phyloP scores from a whole-genome alignment of 805 yeast species.

The Lachancea nothofagi region DNA sequence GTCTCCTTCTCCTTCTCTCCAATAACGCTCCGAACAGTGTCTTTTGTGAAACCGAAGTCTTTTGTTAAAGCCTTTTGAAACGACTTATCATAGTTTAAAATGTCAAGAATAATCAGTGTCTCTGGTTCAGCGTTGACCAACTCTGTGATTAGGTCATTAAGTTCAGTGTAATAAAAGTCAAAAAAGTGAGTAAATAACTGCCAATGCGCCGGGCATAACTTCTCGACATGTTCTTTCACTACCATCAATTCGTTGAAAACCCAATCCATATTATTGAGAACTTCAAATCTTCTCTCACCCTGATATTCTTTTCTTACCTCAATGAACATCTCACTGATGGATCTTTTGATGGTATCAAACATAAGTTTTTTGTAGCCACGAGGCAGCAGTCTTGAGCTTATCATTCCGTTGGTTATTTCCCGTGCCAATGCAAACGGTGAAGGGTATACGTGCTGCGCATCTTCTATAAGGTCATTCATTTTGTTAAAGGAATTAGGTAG shows the following conservation, averaged over 20 bases:
- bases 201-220: slow-evolving; percentile 72
- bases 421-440: slow-evolving; percentile 31
- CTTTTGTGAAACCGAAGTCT: slow-evolving; percentile 46
- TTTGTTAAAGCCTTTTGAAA: slow-evolving; percentile 50
- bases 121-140: slow-evolving; percentile 71
- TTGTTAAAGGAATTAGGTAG: slow-evolving; percentile 21
- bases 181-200: slow-evolving; percentile 56
- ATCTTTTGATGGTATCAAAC: slow-evolving; percentile 49
- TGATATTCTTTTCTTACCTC: slow-evolving; percentile 49
- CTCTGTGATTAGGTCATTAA: slow-evolving; percentile 58
- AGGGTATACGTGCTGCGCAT: slow-evolving; percentile 23
- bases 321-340: slow-evolving; percentile 61
- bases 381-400: slow-evolving; percentile 39
- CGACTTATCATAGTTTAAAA: slow-evolving; percentile 72
- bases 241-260: slow-evolving; percentile 71
- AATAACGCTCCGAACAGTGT: slow-evolving; percentile 47
- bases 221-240: slow-evolving; percentile 52
- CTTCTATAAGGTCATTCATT: slow-evolving; percentile 16
- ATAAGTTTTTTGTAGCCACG: slow-evolving; percentile 63
- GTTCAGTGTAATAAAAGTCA: slow-evolving; percentile 58
- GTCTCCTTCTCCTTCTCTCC: slow-evolving; percentile 68
- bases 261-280: slow-evolving; percentile 74
- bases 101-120: slow-evolving; percentile 63
- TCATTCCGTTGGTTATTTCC: slow-evolving; percentile 39
- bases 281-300: slow-evolving; percentile 45